Base-by-base conservation (phyloP, 1,284 basidiomycete genomes). In the Sporisorium scitamineum region DNA sequence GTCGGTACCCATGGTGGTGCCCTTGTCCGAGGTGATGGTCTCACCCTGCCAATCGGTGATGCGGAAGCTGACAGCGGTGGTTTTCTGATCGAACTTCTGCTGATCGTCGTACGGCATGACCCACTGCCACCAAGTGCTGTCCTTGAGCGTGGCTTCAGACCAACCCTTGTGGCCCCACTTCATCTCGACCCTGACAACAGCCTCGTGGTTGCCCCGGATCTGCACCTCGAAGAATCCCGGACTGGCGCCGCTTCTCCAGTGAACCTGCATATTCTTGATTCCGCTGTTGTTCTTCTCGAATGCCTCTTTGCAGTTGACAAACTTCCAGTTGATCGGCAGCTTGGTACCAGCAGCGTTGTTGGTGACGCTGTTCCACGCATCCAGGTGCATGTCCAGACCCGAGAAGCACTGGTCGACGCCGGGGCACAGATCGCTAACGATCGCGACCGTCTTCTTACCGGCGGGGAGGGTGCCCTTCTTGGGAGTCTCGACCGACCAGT, bases 301-400 rank as follows among this genome's bases (percentile, higher is more conserved):
- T 0, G 61, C 59, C 16, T 63, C 44, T 24, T 76, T 69, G 62
- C 74, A 76, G 54, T 55, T 66, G 51, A 70, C 66, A 41, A 76
- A 76, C 5, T 32, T 39, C 74, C 74, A 76, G 34, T 61, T 55
- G 61, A 76, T 69, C 1, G 64, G 65, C 2, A 76, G 54, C 57
- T 76, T 71, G 56, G 26, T 60, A 1, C 66, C 66, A 14, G 47
- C 41, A 0, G 65, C 62, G 22, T 39, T 22, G 37, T 45, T 53
- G 27, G 74, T 76, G 2, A 72, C 74, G 34, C 56, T 61, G 52
- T 69, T 57, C 74, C 74, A 76, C 1, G 74, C 51, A n/a, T 72
- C 74, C 9, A 53, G 53, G 27, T 76, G 74, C 74, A 76, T 71
- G 47, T 76, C 74, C n/a, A 76, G 70, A 1, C 74, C 74, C 5